Conservation (phyloP, 2,329 filamentous ascomycete genomes). For the Lasiodiplodia gonubiensis region DNA sequence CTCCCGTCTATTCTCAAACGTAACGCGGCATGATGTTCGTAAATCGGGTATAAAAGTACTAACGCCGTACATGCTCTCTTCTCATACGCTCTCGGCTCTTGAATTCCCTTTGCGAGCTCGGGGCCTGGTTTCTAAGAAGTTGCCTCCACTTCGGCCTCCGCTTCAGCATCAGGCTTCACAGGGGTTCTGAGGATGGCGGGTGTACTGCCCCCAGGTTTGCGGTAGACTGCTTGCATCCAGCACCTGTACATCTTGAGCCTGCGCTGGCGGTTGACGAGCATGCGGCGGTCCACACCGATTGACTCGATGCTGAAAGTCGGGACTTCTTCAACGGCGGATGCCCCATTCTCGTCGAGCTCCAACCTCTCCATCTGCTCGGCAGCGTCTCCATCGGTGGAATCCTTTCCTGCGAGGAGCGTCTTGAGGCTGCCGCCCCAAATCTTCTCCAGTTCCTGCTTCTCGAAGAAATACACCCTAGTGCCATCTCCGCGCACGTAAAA, state of each 20-base stretch:
- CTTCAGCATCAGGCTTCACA: background rate
- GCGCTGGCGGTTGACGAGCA: slow-evolving; percentile 89
- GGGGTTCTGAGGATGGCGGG: background rate
- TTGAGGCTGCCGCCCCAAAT: slow-evolving; percentile 70
- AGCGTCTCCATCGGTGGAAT: slow-evolving; percentile 32
- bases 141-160: background rate
- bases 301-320: slow-evolving; percentile 70
- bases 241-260: slow-evolving; percentile 98
- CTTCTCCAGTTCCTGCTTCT: slow-evolving; percentile 75
- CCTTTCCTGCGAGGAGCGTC: background rate
- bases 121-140: background rate
- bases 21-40: background rate
- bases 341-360: slow-evolving; percentile 13
- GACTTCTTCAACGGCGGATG: slow-evolving; percentile 34
- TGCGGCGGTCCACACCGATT: slow-evolving; percentile 81
- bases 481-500: slow-evolving; percentile 97
- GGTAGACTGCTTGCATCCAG: slow-evolving; percentile 88
- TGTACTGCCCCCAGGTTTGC: slow-evolving; percentile 56
- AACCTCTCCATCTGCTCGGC: slow-evolving; percentile 33
- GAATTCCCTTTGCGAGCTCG: background rate
- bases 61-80: slow-evolving; percentile 14
- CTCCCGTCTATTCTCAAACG: background rate
- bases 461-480: slow-evolving; percentile 97
- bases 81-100: background rate
- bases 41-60: slow-evolving; percentile 22